Base-by-base conservation (phyloP, 2,329 filamentous ascomycete species). In the Fusarium incarnatum region DNA sequence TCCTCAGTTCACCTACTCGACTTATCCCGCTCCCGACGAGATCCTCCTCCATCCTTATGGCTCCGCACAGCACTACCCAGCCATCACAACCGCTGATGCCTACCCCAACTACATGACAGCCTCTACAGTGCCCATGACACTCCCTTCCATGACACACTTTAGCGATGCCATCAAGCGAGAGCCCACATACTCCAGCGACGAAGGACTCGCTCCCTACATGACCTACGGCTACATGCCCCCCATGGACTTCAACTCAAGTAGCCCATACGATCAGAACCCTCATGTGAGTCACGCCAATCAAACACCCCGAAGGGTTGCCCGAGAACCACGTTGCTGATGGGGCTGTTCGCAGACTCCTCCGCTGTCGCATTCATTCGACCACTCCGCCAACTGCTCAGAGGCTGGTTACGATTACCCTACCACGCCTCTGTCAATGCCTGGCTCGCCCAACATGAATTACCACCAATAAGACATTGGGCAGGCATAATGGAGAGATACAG, bases 351-450 rank as follows among this genome's bases (percentile, higher is more conserved):
- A 94, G 92, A 94, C 92, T 80, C 92, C 92, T 82, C 90, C 92
- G 77, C 87, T 94, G 74, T 92, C 90, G 75, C 90, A 92, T 78
- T 91, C 89, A 28, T 92, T 89, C 79, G 90, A 92, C 75, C 87
- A 89, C 78, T 92, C 90, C 55, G 82, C 87, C 65, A 85, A 83
- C 75, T 88, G 87, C 79, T 90, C 88, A 32, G 88, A 90, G 73
- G 82, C 85, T 66, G 85, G 86, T 61, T 89, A 87, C 76, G 86
- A 89, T 70, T 90, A 90, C 80, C 91, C 91, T 40, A 87, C 87
- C 45, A 93, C 91, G 56, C 91, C 91, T 65, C 82, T 91, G 70
- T 92, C 90, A n/a, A 90, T 93, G 87, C 90, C 90, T 32, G 86
- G 85, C 48, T 92, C 91, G 46, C 91, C 91, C 45, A 85, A 85